Evolutionary conservation across 1,139 yeast genomes (phyloP).

Genomic region (Lodderomyces pseudojiufengensis): DNA sequence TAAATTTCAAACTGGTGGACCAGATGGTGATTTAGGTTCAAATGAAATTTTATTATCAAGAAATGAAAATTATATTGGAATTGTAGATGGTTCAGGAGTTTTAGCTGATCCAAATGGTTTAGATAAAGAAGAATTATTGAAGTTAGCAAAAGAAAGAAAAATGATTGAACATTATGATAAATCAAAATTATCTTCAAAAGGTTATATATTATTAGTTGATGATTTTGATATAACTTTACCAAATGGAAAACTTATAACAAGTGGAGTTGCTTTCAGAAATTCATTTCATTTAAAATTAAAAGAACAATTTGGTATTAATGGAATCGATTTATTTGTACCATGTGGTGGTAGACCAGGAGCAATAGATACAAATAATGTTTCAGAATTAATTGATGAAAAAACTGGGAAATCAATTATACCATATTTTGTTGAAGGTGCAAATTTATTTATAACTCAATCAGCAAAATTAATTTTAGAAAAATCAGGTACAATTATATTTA

Average conservation of each 20-base stretch:
- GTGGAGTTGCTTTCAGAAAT: slow-evolving; percentile 92
- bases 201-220: slow-evolving; percentile 82
- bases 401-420: slow-evolving; percentile 80
- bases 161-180: slow-evolving; percentile 72
- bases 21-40: slow-evolving; percentile 97
- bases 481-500: slow-evolving; percentile 83
- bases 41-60: slow-evolving; percentile 86
- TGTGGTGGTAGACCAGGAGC: slow-evolving; percentile 99
- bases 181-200: slow-evolving; percentile 63
- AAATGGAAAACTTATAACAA: slow-evolving; percentile 66
- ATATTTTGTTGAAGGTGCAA: slow-evolving; percentile 96
- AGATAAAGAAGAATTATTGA: slow-evolving; percentile 70
- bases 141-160: slow-evolving; percentile 74
- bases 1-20: slow-evolving; percentile 97
- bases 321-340: slow-evolving; percentile 84
- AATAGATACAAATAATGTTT: slow-evolving; percentile 82
- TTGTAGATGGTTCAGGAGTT: slow-evolving; percentile 96
- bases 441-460: slow-evolving; percentile 88
- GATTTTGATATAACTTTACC: slow-evolving; percentile 80
- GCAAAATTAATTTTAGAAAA: slow-evolving; percentile 84
- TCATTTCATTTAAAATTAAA: slow-evolving; percentile 76
- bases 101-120: slow-evolving; percentile 88
- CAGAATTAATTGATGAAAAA: slow-evolving; percentile 63
- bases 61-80: slow-evolving; percentile 78
- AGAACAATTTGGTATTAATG: slow-evolving; percentile 56